Conservation (phyloP, 495 filamentous ascomycete genomes). For the Cryomyces minteri region DNA sequence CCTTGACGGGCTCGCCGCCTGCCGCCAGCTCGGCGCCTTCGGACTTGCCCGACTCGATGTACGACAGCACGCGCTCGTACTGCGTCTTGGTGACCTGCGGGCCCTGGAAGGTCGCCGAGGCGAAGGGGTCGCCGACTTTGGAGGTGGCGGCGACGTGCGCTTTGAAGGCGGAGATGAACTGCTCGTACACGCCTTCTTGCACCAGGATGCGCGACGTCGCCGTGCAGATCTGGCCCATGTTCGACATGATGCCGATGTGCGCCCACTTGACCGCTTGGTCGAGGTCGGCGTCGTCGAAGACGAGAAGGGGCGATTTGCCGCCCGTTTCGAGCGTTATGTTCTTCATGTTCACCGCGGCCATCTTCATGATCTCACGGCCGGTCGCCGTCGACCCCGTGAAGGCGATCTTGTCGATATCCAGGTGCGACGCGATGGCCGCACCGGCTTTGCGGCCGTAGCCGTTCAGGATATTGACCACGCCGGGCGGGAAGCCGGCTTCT, state of each 20-base stretch:
- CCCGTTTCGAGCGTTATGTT: conserved; percentile 92
- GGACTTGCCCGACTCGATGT: conserved; percentile 63
- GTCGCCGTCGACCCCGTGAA: conserved; percentile 84
- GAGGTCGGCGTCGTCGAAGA: conserved; percentile 79
- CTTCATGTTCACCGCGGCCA: conserved; percentile 76
- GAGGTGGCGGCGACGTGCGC: conserved; percentile 45
- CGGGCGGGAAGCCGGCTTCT: conserved; percentile 85
- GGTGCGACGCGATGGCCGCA: conserved; percentile 59
- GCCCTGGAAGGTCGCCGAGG: conserved; percentile 78
- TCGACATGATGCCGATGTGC: conserved; percentile 56
- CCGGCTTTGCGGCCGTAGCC: conserved; percentile 65
- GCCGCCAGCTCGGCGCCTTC: conserved; percentile 70
- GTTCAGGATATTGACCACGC: conserved; percentile 83
- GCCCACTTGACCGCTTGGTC: conserved; percentile 87
- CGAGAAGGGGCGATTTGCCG: conserved; percentile 71
- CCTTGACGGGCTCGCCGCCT: conserved; percentile 61
- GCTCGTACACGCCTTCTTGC: conserved; percentile 67
- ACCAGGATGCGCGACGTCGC: conserved; percentile 84
- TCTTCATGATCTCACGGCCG: conserved; percentile 81
- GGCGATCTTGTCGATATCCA: conserved; percentile 75
- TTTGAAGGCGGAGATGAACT: conserved; percentile 63
- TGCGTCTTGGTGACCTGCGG: conserved; percentile 84
- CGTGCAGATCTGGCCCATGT: conserved; percentile 88
- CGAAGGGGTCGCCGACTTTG: conserved; percentile 78
- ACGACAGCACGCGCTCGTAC: conserved; percentile 69